Base-by-base conservation (phyloP, 2,329 filamentous ascomycete species). In the Ophiostoma tasmaniense region DNA sequence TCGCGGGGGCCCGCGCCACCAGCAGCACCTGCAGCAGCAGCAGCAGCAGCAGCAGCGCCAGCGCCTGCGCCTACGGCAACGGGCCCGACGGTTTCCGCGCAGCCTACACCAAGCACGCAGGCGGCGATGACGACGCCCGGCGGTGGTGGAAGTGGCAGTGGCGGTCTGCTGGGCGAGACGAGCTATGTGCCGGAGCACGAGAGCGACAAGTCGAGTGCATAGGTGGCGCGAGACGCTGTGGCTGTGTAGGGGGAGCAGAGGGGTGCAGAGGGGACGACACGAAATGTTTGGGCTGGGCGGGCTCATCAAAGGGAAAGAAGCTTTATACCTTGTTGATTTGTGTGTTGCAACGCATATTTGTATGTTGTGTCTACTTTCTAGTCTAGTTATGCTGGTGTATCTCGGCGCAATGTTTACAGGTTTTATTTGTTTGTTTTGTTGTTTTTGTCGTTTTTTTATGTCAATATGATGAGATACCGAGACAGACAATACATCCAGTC, bases 111-210 rank as follows among this genome's bases (percentile, higher is more conserved):
- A 64, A 85, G 78, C 72, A 83, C 80, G 17, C 86, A 84, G 77
- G 86, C 84, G 25, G 81, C 83, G 45, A 88, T 87, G 85, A 83
- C 82, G 37, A 82, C 83, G 52, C 28, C 80, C 82, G 1, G 80
- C 82, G 1, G 80, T 82, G 1, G 80, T 82, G 1, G 80, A 82
- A 5, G 78, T 80, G 55, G 62, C 52, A 61, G 50, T 2, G 68
- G 30, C 22, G 37, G 66, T 20, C 83, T 90, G 81, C 77, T 91
- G 22, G 89, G 89, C 28, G 89, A 90, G 77, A 91, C 89, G 42
- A 89, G 81, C 74, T 91, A 91, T 74, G 85, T 87, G 33, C 88
- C 89, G 1, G 89, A 91, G 61, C 81, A 87, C 68, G 84, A 87
- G 68, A 73, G 74, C 66, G 78, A 79, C 30, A 80, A 72, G 70